These are phyloP conservation scores for Colletotrichum lini DNA, from an alignment of 2,329 filamentous ascomycete genomes.

Conservation along the genomic window DNA sequence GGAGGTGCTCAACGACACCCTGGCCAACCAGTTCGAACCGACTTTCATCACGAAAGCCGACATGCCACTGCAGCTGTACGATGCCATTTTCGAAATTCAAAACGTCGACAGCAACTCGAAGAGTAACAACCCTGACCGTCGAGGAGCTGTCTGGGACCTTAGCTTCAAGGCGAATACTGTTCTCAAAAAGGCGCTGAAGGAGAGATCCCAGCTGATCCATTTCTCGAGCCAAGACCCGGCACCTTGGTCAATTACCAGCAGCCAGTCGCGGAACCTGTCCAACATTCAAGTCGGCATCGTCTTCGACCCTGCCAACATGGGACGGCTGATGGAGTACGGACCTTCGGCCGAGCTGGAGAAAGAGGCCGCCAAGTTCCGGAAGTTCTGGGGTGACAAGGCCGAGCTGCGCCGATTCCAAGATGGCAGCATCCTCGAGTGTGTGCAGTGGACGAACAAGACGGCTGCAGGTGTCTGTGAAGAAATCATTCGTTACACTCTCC, in stretches of 20 bases:
- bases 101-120: conserved; percentile 49
- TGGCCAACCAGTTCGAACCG: conserved; percentile 85
- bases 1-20: conserved; percentile 79
- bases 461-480: conserved; percentile 81
- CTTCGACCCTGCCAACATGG: conserved; percentile 80
- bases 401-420: conserved; percentile 96
- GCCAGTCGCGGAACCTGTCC: conserved; percentile 38
- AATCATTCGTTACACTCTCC: conserved; percentile 80
- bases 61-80: conserved; percentile 68
- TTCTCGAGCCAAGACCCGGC: conserved; percentile 59
- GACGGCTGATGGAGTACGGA: conserved; percentile 87
- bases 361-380: conserved; percentile 84
- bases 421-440: conserved; percentile 91
- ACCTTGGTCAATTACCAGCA: conserved; percentile 62
- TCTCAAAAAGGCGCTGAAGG: conserved; percentile 79
- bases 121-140: conserved; percentile 54
- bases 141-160: conserved; percentile 61
- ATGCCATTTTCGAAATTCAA: conserved; percentile 59
- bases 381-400: conserved; percentile 95
- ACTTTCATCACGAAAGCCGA: conserved; percentile 81
- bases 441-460: conserved; percentile 83
- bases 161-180: conserved; percentile 73
- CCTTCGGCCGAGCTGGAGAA: conserved; percentile 89
- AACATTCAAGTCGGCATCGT: conserved; percentile 76
- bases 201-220: conserved; percentile 80